Base-by-base conservation (phyloP, 2,329 filamentous ascomycete species). In the Hymenoscyphus albidus region DNA sequence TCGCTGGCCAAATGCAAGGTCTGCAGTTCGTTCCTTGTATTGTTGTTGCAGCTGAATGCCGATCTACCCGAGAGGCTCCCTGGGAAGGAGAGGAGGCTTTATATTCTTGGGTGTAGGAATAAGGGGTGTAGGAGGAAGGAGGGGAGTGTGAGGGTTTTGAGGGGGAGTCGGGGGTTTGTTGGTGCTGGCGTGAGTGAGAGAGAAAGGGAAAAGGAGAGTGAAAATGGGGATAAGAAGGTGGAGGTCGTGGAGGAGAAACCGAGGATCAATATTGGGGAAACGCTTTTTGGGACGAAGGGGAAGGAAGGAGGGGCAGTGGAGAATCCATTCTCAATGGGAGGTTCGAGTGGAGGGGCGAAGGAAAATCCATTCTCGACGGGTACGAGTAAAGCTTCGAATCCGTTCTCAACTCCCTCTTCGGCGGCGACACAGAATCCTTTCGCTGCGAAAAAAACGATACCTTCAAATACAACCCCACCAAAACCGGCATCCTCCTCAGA, bases 31-130 rank as follows among this genome's bases (percentile, higher is more conserved):
- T 78, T 92, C 61, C 92, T 97, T 86, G 88, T 87, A 1, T 83
- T 98, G 12, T 85, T 99, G 2, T 84, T 99, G 58, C 93, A 99
- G 77, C 84, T 99, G 35, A 92, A 99, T 77, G 93, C 87, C 72
- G 93, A 97, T 75, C 83, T 98, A 3, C 93, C 93, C 14, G 90
- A 94, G 63, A 84, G 87, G 59, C 97, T 97, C 73, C 90, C 93
- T 1, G 87, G 88, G 63, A 92, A 98, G 77, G 92, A 97, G 73
- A 84, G 95, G 70, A 86, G 94, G 67, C 76, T 99, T 18, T 98
- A 97, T 74, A 82, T 99, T 13, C 93, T 96, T 76, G 85, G 85
- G 18, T 99, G 95, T 77, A 85, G 87, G 65, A 84, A 86, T 69
- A 91, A 91, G 76, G 81, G 86, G 12, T 99, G 95, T 75, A 86